Evolutionary conservation across 495 filamentous ascomycete genomes (phyloP).

Genomic region (Lasiosphaeria ovina): DNA sequence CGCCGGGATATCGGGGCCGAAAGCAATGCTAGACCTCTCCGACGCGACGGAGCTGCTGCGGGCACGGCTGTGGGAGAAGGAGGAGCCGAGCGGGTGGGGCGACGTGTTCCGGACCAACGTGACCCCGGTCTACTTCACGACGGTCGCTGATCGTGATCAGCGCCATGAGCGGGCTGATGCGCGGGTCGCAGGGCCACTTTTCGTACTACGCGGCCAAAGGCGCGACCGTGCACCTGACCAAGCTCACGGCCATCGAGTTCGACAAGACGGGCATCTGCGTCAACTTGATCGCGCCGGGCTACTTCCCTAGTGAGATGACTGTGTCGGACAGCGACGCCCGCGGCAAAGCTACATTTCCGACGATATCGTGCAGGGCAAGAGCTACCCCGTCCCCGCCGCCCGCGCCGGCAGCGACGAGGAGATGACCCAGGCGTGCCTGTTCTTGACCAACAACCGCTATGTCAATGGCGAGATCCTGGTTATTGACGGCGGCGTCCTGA

Average conservation of each 20-base stretch:
- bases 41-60: slow-evolving; percentile 50
- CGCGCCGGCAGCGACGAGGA: slow-evolving; percentile 54
- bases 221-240: slow-evolving; percentile 57
- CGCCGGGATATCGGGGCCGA: slow-evolving; percentile 48
- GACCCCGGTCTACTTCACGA: slow-evolving; percentile 57
- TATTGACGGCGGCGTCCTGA: slow-evolving; percentile 57
- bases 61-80: slow-evolving; percentile 43
- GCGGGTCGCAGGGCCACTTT: slow-evolving; percentile 50
- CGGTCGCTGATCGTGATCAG: slow-evolving; percentile 51
- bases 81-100: slow-evolving; percentile 47
- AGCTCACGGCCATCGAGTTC: slow-evolving; percentile 54
- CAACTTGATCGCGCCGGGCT: slow-evolving; percentile 62
- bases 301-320: slow-evolving; percentile 58
- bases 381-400: slow-evolving; percentile 47
- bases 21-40: slow-evolving; percentile 28
- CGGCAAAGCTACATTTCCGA: slow-evolving; percentile 51
- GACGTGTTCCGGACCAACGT: slow-evolving; percentile 56
- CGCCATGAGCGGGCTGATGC: slow-evolving; percentile 56
- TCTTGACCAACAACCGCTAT: slow-evolving; percentile 57
- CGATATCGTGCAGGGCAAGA: slow-evolving; percentile 53
- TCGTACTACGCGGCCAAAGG: slow-evolving; percentile 61
- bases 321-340: slow-evolving; percentile 18
- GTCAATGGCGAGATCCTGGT: slow-evolving; percentile 62
- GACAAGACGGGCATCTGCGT: slow-evolving; percentile 53
- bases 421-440: slow-evolving; percentile 56